phyloP scores from a whole-genome alignment of 768 basidiomycete genomes.

The Phlegmacium glaucopus region DNA sequence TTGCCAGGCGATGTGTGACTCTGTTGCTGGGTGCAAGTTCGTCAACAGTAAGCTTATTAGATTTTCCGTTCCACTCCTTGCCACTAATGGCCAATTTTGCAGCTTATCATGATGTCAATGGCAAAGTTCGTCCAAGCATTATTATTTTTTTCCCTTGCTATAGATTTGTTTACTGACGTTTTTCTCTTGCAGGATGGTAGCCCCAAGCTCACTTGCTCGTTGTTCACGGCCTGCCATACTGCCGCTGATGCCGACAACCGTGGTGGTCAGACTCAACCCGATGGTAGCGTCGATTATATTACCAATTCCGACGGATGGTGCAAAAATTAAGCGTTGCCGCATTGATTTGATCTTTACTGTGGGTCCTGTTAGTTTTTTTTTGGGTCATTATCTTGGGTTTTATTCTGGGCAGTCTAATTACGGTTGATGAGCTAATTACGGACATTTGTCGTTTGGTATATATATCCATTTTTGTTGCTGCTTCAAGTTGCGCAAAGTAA shows the following conservation, averaged over 20 bases:
- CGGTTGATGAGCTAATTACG: too few relatives aligned
- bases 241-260: slow-evolving; percentile 31
- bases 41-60: slow-evolving; percentile 34
- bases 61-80: background rate
- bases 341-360: too few relatives aligned
- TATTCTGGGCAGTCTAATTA: too few relatives aligned
- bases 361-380: background rate
- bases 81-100: background rate
- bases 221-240: slow-evolving; percentile 35
- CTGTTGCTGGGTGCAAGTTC: slow-evolving; percentile 37
- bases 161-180: slow-evolving; percentile 2
- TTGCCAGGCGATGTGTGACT: slow-evolving; percentile 44
- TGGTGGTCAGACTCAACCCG: slow-evolving; percentile 38
- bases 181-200: slow-evolving; percentile 31
- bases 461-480: too few relatives aligned
- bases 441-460: too few relatives aligned
- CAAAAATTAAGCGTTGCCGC: slow-evolving; percentile 24
- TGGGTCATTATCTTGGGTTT: too few relatives aligned
- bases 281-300: slow-evolving; percentile 36
- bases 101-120: slow-evolving; percentile 47
- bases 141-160: background rate
- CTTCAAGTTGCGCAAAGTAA: too few relatives aligned
- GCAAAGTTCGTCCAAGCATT: slow-evolving; percentile 26
- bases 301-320: slow-evolving; percentile 37
- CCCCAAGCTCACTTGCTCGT: slow-evolving; percentile 39